Evolutionary conservation across 225 moss, liverwort and hornwort genomes (phyloP), one percentile per base, ranked within the genome.

Genomic region (Antitrichia curtipendula): DNA sequence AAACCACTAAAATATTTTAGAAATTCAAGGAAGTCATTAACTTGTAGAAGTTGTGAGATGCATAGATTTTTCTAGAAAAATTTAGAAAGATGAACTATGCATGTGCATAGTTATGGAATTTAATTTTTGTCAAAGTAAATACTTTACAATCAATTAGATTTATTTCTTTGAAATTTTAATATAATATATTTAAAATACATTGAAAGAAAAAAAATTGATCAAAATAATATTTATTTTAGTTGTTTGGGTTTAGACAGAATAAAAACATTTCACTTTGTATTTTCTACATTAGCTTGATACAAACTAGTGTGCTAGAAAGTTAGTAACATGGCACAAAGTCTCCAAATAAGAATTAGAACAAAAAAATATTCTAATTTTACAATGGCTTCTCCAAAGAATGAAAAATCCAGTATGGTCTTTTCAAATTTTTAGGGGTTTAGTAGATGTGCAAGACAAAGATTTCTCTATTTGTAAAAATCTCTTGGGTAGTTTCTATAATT

Each of bases 161-260:
- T 16, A 9, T 16, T 6, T 6, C 0, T 71, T 71, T 43, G 16
- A 43, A 27, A 43, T 41, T 66, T 71, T 14, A 27, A 16, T 16
- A 28, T 2, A 27, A 43, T 10, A 27, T 43, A n/a, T n/a, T n/a
- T n/a, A n/a, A n/a, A n/a, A n/a, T n/a, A n/a, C n/a, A n/a, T 4
- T 23, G 4, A 1, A 69, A 18, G 47, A 45, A 18, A 47, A n/a
- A 27, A 7, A 9, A 17, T 6, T 2, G 28, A 43, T 10, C 9
- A 16, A 45, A 41, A 41, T 41, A 25, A 2, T 41, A 4, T 68
- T 41, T 13, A 31, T 28, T 28, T 47, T 29, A 28, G 3, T 28
- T 29, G 5, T 50, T 3, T 32, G 0, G 8, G 1, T 13, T 19
- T 32, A 12, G 2, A 18, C 1, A n/a, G n/a, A n/a, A n/a, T 2